Evolutionary conservation across 805 yeast genomes (phyloP), one percentile per base, ranked within the genome.

Genomic region (Lipomyces chichibuensis): DNA sequence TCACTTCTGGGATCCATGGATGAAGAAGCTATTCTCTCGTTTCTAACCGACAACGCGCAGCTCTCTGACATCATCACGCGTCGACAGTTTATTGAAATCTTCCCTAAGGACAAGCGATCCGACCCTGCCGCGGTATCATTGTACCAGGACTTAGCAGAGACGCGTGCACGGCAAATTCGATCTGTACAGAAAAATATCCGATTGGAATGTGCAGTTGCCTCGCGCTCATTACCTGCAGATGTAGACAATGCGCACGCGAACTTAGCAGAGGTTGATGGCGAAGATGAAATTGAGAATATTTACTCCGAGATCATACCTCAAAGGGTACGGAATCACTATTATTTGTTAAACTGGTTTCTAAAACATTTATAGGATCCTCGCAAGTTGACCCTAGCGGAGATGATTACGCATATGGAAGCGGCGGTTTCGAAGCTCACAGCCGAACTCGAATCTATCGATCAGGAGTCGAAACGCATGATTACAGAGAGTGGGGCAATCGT

Each of bases 51-150:
- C 39, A n/a, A 25, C 20, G 59, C 60, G 1, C 57, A 33, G 9
- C 51, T 69, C 13, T 33, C 67, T 4, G 71, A 69, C 49, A 39
- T 67, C 13, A 39, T 69, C n/a, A 37, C 70, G 53, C 60, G 58
- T 13, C 57, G 55, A n/a, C 63, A 66, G 46, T 69, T 69, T 23
- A 27, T 32, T 7, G 64, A 52, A 9, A 55, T 60, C 25, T 67
- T 69, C 27, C 67, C 66, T 33, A 33, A 56, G 35, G 63, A 62
- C 52, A 61, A 60, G 32, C 63, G 70, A 51, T 53, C 60, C 23
- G 59, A 52, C 35, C 56, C 54, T 2, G 64, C 62, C 5, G 60
- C 63, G 27, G 43, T 14, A 13, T 59, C 64, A 9, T 63, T 69
- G 39, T 69, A 63, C 53, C 62, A 58, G 5, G 71, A 69, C 37